These are phyloP conservation scores for Aspergillus kassunensis DNA, from an alignment of 495 filamentous ascomycete species.

Conservation along the genomic window DNA sequence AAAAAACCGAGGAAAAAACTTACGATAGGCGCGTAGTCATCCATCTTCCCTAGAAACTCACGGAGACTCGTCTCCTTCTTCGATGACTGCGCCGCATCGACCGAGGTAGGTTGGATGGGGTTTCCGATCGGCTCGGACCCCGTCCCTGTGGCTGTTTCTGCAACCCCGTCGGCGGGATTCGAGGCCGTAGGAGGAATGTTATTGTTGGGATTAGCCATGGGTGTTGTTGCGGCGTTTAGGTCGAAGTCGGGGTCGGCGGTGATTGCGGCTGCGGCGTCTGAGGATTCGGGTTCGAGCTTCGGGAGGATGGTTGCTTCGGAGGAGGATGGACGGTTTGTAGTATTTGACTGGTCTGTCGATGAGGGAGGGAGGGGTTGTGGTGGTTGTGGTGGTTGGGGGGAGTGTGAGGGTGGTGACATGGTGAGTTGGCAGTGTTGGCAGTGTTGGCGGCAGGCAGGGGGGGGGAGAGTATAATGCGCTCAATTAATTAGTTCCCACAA, in stretches of 20 bases:
- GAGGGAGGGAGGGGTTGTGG: conserved; percentile 19
- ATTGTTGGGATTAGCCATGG: conserved; percentile 13
- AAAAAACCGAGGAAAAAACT: conserved; percentile 24
- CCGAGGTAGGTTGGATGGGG: conserved; percentile 15
- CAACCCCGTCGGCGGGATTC: conserved; percentile 1
- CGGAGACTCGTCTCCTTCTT: conserved; percentile 88
- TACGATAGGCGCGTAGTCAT: conserved; percentile 97
- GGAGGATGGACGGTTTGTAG: conserved; percentile 7
- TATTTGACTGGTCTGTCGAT: conserved; percentile 10
- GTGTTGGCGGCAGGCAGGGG: background rate
- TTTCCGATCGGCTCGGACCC: conserved; percentile 14
- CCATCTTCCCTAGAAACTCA: conserved; percentile 93
- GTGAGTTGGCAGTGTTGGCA: conserved; percentile 26
- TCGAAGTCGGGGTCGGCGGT: conserved; percentile 41
- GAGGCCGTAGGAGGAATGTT: conserved; percentile 7
- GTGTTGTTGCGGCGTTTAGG: conserved; percentile 20
- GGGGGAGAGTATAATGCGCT: background rate
- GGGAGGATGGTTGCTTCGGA: conserved; percentile 26
- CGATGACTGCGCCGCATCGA: conserved; percentile 51
- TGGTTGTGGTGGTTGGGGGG: conserved; percentile 14
- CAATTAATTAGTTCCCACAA: background rate
- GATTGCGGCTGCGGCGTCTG: conserved; percentile 24
- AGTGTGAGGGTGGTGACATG: conserved; percentile 18
- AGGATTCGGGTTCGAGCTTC: conserved; percentile 27
- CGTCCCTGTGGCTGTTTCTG: background rate